phyloP scores from a whole-genome alignment of 2,329 filamentous ascomycete species.

The Teratosphaeria nubilosa region DNA sequence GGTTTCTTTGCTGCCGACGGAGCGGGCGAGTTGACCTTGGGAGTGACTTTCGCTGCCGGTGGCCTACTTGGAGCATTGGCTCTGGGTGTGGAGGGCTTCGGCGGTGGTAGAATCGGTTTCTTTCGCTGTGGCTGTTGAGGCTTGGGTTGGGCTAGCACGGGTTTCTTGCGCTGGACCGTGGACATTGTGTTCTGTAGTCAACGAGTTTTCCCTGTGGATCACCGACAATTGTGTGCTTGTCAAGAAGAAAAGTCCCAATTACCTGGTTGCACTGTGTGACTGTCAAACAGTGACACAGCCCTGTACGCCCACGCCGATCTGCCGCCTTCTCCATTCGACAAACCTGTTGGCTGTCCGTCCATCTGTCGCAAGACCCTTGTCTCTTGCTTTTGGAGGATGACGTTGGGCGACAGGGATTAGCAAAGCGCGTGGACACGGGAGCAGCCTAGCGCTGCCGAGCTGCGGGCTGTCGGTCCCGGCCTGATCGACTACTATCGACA shows the following conservation, averaged over 20 bases:
- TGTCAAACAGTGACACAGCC: not conserved
- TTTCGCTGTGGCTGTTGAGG: not conserved
- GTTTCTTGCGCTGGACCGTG: slow-evolving; percentile 3
- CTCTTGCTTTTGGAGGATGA: not conserved
- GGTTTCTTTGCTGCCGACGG: not conserved
- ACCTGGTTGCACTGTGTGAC: not conserved
- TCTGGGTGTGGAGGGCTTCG: not conserved
- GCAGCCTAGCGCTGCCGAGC: not conserved
- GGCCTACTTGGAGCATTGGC: not conserved
- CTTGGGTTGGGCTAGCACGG: not conserved
- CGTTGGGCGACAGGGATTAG: not conserved
- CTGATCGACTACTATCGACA: not conserved
- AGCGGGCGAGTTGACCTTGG: not conserved
- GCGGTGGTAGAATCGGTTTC: not conserved
- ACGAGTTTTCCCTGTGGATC: not conserved
- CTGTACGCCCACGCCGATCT: not conserved
- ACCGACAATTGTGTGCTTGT: not conserved
- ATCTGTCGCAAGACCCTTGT: not conserved
- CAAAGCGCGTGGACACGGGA: not conserved
- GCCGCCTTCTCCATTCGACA: not conserved
- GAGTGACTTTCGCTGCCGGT: not conserved
- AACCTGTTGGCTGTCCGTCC: not conserved
- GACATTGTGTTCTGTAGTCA: not conserved
- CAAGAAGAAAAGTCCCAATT: not conserved
- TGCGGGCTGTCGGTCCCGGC: not conserved